Base-by-base conservation (phyloP, 352 stramenopile genomes). In the Globisporangium parvum region DNA sequence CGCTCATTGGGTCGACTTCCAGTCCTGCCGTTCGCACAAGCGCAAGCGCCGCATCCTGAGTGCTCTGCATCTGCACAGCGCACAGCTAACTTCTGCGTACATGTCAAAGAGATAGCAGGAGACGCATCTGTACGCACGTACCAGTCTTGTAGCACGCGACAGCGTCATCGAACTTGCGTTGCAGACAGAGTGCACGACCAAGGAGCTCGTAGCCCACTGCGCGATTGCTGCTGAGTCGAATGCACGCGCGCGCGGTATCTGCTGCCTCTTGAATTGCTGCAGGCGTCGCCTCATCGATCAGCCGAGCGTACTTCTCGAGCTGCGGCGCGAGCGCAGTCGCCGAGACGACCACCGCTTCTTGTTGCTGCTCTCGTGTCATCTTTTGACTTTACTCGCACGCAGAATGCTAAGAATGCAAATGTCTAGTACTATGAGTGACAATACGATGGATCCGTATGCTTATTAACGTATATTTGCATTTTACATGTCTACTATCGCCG, bases 101-200 rank as follows among this genome's bases (percentile, higher is more conserved):
- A 37, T 12, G n/a, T n/a, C n/a, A n/a, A 37, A 9, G 31, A 12
- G 31, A 11, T 37, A 37, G 6, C 31, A 11, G 10, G 31, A 37
- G 31, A 37, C 8, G 31, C 31, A 11, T 37, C 6, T 37, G 4
- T 2, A 26, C 11, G 18, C n/a, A 55, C 57, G 20, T 31, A 71
- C 74, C 72, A 70, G 75, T 71, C 58, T 82, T 85, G 59, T 65
- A 80, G 63, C 68, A 80, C 9, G 20, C 55, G 50, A 82, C 63
- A 37, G 72, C 70, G 6, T 79, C 63, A 17, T 70, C 56, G 49
- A 78, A 55, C 67, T 65, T 67, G 20, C 46, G 21, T 41, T 75
- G 59, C 44, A 73, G 60, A 15, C 49, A 63, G 31, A 83, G 67
- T 42, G 62, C 71, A 49, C 64, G 50, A 9, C 68, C 61, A 18